Base-by-base conservation (phyloP, 2,329 filamentous ascomycete genomes). In the Pseudogymnoascus sp. region DNA sequence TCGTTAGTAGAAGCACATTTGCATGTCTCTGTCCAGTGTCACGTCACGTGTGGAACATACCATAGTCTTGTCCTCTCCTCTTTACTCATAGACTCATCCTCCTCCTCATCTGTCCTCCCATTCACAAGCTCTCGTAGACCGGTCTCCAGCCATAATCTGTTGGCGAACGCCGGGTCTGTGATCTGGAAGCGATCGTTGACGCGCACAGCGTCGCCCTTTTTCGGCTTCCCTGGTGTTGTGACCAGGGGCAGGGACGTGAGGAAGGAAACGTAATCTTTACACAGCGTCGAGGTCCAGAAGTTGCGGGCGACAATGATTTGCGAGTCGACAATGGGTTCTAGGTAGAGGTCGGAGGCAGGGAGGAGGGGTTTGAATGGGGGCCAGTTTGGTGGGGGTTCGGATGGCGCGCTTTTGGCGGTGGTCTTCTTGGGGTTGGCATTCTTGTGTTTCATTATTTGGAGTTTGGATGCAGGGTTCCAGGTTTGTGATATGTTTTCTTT, bases 141-240 rank as follows among this genome's bases (percentile, higher is more conserved):
- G 1, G 92, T 96, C 66, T 84, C 81, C 50, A 82, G 81, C 92
- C 93, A 97, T 12, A 97, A 75, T 62, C 82, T 79, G 69, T 85
- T 81, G 0, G 93, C 90, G 74, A 97, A 96, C 0, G 67, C 75
- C 28, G 84, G 76, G 76, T 97, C 93, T 28, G 92, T 79, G 18
- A 96, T 78, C 76, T 96, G 91, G 70, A 89, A 96, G 10, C 93
- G 86, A 73, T 97, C 93, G 73, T 97, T 97, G 56, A 96, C 89
- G 37, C 93, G 83, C 21, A 88, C 79, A 0, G 88, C 88, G 61
- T 90, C 83, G 62, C 85, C 87, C 66, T 81, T 85, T 72, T 88
- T 89, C 1, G 86, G 86, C 69, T 81, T 83, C 0, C 81, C 82
- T 0, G 87, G 86, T 2, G 87, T 90, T 0, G 86, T 89, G 3